Evolutionary conservation across 2,329 filamentous ascomycete genomes (phyloP), one percentile per base, ranked within the genome.

Genomic region (Plectosphaerella cucumerina): DNA sequence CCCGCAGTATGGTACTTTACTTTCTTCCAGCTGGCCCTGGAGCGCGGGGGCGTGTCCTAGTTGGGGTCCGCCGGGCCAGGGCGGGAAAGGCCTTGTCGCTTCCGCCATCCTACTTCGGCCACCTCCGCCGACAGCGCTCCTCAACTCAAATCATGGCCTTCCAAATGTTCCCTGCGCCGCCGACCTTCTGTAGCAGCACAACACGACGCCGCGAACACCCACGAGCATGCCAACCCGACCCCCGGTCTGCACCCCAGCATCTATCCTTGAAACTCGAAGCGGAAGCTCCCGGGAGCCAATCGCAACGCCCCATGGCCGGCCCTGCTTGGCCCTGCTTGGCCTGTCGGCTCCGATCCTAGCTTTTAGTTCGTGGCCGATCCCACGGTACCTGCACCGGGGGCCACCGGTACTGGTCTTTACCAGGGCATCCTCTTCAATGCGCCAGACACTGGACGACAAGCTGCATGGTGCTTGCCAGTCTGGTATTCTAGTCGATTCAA

Each of bases 271-370:
- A 42, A 42, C 39, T 18, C 18, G 39, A 18, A 18, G 17, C 39
- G 39, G 39, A 42, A 42, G 39, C 39, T 42, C 39, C 39, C 39
- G 39, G 39, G 39, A 42, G 39, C 39, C 39, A 42, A 42, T 42
- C 39, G 39, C 39, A 42, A 18, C 11, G 17, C 39, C n/a, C 10
- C 39, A 20, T 42, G n/a, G 6, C 35, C 35, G n/a, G 18, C 39
- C n/a, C 15, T 9, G 20, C n/a, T 18, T 42, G n/a, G 15, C 18
- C n/a, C 39, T 42, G 6, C 26, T 31, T 31, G 39, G 17, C 39
- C 35, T 18, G n/a, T 42, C 39, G 39, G 39, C 39, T 42, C 39
- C 39, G 17, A 20, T 18, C 39, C 39, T 42, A 18, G 39, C n/a
- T 18, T 6, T 17, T 15, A 37, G 35, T 18, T 18, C 14, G 35